Evolutionary conservation across 371 early-diverging fungal genomes (phyloP).

Genomic region (Saksenaea vasiformis): DNA sequence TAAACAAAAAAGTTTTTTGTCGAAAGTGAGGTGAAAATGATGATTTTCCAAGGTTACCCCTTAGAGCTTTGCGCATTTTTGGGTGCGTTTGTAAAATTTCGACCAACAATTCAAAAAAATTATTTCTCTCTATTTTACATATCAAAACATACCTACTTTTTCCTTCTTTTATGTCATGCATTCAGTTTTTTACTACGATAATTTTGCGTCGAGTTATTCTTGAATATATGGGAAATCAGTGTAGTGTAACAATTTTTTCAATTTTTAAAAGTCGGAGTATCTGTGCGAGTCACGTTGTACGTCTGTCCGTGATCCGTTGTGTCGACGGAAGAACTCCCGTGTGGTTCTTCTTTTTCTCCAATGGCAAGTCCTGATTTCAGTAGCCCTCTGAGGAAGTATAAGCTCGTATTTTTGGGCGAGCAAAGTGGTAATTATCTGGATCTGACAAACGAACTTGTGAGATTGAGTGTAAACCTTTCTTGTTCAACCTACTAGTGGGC

Average conservation of each 20-base stretch:
- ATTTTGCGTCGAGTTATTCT: no score
- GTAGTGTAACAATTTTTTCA: no score
- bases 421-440: slow-evolving; percentile 77
- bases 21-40: not conserved
- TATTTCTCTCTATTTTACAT: not conserved
- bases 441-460: not conserved
- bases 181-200: no score
- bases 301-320: not conserved
- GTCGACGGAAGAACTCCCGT: not conserved
- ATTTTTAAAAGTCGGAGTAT: not conserved
- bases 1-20: not conserved
- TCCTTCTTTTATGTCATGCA: no score
- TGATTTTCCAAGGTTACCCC: not conserved
- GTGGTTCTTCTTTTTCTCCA: slow-evolving; percentile 7
- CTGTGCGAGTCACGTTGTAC: not conserved
- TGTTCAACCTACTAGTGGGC: slow-evolving; percentile 73
- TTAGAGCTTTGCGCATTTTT: not conserved
- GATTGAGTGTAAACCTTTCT: not conserved
- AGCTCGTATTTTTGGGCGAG: slow-evolving; percentile 94
- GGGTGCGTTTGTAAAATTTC: not conserved
- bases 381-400: slow-evolving; percentile 84
- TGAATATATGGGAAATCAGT: no score
- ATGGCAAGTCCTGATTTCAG: slow-evolving; percentile 33
- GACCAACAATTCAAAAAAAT: no score
- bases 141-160: not conserved